Percentiles rank a stretch among this genome's conserved stretches.
phyloP scores from a whole-genome alignment of 2,329 filamentous ascomycete genomes.

The Pestalotiopsis sp. region DNA sequence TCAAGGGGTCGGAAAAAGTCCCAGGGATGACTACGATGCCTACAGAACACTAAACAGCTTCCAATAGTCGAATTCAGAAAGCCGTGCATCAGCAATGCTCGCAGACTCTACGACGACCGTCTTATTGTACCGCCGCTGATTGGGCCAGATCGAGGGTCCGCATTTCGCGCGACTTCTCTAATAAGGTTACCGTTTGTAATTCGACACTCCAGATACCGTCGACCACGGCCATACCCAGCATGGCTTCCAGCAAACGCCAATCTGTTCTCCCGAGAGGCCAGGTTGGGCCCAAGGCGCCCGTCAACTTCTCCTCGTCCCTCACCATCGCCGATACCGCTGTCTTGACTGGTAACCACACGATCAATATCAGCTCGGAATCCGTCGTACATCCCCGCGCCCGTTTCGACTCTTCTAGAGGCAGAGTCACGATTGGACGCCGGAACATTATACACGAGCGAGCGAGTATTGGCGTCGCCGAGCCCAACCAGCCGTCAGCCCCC shows the following conservation, averaged over 20 bases:
- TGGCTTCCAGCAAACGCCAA: slow-evolving; percentile 54
- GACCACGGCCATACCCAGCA: slow-evolving; percentile 21
- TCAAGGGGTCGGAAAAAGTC: neutral
- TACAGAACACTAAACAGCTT: neutral
- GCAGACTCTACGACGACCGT: neutral
- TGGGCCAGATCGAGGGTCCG: neutral
- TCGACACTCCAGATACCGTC: neutral
- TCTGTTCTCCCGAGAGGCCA: slow-evolving; percentile 59
- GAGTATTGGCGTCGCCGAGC: slow-evolving; percentile 50
- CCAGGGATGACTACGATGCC: neutral
- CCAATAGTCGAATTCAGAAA: neutral
- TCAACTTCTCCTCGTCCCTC: slow-evolving; percentile 62
- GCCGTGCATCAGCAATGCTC: neutral
- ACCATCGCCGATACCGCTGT: slow-evolving; percentile 66
- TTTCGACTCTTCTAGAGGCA: slow-evolving; percentile 77
- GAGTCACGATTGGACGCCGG: slow-evolving; percentile 78
- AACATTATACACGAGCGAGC: slow-evolving; percentile 80
- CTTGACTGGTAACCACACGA: slow-evolving; percentile 72
- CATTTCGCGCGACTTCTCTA: neutral
- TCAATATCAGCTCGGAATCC: slow-evolving; percentile 76
- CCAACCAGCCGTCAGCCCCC: slow-evolving; percentile 36
- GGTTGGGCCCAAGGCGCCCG: slow-evolving; percentile 61
- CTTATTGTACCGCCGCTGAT: neutral
- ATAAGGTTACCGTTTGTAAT: neutral
- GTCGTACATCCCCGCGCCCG: slow-evolving; percentile 86